These are phyloP conservation scores for Capsicum pubescens DNA, from an alignment of 257 asterid genomes.

Conservation along the genomic window DNA sequence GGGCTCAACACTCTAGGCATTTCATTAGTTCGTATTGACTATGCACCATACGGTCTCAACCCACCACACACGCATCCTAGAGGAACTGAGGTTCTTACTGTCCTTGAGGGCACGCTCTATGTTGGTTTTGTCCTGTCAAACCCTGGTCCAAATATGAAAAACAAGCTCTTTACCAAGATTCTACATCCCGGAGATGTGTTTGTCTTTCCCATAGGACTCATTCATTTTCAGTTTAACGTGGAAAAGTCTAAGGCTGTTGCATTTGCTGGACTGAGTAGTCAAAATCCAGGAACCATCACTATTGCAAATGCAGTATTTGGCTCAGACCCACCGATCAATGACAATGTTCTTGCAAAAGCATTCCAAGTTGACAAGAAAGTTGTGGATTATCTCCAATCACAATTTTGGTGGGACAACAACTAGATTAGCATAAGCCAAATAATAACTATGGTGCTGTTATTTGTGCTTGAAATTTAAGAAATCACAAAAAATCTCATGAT, in stretches of 20 bases:
- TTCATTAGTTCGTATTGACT: conserved; percentile 2
- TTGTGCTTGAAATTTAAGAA: background rate
- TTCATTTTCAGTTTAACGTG: background rate
- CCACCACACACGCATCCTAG: background rate
- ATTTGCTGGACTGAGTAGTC: background rate
- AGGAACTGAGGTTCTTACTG: background rate
- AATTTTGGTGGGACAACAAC: conserved; percentile 14
- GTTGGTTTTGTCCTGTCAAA: background rate
- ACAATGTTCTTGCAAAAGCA: background rate
- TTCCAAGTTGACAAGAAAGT: conserved; percentile 4
- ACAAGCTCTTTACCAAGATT: background rate
- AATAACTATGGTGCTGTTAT: background rate
- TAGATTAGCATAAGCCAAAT: background rate
- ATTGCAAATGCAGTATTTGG: conserved; percentile 9
- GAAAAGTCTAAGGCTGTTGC: background rate
- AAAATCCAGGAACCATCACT: conserved; percentile 8
- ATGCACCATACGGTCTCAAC: conserved; percentile 7
- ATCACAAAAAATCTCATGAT: background rate
- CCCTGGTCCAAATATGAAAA: conserved; percentile 24
- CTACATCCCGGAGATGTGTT: conserved; percentile 14
- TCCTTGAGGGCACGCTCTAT: background rate
- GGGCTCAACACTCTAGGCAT: conserved; percentile 12
- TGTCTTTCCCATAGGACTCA: background rate
- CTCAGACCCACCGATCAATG: conserved; percentile 14
- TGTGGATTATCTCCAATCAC: background rate